Conservation (phyloP, 305 asterid species). For the Solanum aculeatissimum region DNA sequence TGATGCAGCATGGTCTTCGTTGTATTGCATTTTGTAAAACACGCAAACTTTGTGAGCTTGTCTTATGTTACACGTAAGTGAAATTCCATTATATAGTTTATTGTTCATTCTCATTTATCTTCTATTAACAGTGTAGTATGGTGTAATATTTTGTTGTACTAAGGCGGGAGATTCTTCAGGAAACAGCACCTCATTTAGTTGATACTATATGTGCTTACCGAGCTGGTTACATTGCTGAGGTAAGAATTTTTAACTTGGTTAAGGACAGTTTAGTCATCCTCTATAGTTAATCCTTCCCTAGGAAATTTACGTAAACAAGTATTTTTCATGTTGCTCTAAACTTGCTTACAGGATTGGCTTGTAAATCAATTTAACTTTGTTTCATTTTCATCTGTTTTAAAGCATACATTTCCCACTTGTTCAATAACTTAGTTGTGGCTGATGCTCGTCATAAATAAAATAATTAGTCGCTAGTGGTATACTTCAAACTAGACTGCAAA, state of each 20-base stretch:
- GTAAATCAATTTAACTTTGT: background rate
- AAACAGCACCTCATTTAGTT: slow-evolving; percentile 61
- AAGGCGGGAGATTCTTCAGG: slow-evolving; percentile 84
- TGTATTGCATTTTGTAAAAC: slow-evolving; percentile 95
- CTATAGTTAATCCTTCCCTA: background rate
- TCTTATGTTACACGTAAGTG: slow-evolving; percentile 82
- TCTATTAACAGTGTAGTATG: slow-evolving; percentile 1
- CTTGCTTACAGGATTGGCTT: background rate
- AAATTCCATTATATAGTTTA: background rate
- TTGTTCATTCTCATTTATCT: background rate
- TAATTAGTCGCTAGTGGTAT: background rate
- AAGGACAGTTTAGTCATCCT: background rate
- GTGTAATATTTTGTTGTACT: slow-evolving; percentile 16
- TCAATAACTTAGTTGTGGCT: background rate
- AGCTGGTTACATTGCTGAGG: slow-evolving; percentile 91
- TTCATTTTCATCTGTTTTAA: background rate
- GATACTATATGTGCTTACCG: slow-evolving; percentile 66
- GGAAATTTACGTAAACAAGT: background rate
- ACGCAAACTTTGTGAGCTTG: slow-evolving; percentile 96
- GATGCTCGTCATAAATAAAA: background rate
- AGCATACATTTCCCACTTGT: background rate
- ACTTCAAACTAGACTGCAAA: background rate
- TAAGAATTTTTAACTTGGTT: slow-evolving; percentile 19
- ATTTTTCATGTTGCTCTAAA: background rate
- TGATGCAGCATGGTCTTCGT: slow-evolving; percentile 93